phyloP scores from a whole-genome alignment of 2,329 filamentous ascomycete genomes.

The Tolypocladium paradoxum region DNA sequence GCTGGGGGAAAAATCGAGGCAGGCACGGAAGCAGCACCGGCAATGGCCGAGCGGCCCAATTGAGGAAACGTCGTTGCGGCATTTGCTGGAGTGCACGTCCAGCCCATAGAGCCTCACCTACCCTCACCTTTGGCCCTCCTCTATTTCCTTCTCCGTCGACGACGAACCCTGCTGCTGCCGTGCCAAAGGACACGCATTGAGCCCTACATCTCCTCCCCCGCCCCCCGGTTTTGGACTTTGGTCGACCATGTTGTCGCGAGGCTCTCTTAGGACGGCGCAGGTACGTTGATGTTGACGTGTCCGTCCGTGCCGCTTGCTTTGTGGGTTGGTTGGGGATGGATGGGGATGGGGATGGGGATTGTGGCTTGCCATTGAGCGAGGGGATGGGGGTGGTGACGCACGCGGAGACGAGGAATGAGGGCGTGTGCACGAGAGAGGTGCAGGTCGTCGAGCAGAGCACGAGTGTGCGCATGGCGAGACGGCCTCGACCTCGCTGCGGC shows the following conservation, averaged over 20 bases:
- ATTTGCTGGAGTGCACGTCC: neutral
- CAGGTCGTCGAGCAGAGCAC: neutral
- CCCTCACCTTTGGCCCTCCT: neutral
- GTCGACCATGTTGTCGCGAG: slow-evolving; percentile 47
- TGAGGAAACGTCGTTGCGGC: slow-evolving; percentile 1
- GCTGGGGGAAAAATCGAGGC: neutral
- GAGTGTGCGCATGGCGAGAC: neutral
- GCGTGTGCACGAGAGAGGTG: neutral
- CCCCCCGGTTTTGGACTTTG: neutral
- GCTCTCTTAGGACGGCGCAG: slow-evolving; percentile 45
- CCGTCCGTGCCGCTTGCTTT: slow-evolving; percentile 2
- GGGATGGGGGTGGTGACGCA: neutral
- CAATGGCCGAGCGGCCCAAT: neutral
- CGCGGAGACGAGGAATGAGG: neutral
- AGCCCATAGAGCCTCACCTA: slow-evolving; percentile 1
- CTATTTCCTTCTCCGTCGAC: neutral
- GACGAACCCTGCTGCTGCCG: neutral
- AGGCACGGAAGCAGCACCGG: slow-evolving; percentile 1
- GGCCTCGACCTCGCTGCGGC: neutral
- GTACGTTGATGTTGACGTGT: slow-evolving; percentile 27
- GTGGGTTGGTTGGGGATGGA: neutral
- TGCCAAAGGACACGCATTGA: slow-evolving; percentile 1
- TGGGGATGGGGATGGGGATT: neutral
- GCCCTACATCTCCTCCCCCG: neutral
- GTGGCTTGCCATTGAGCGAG: neutral